A percentile compares a stretch with the other conserved stretches of the same genome.
Evolutionary conservation across 2,329 filamentous ascomycete genomes (phyloP).

Genomic region (Phyllosticta citriasiana): DNA sequence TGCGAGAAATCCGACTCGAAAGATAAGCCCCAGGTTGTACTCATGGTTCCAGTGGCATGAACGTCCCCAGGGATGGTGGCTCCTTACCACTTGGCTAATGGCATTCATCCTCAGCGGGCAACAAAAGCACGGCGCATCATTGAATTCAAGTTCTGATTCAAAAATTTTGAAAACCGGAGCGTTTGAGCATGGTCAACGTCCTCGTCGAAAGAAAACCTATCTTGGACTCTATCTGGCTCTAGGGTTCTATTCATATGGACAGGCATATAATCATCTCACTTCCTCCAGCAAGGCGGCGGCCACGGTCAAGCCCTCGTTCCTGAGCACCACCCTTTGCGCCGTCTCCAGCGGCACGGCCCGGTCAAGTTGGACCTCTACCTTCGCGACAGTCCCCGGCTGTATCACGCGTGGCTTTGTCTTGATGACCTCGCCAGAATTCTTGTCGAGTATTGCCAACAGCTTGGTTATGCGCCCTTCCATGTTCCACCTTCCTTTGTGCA

Average conservation of each 20-base stretch:
- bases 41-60: too few relatives aligned
- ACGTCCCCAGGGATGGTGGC: too few relatives aligned
- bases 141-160: too few relatives aligned
- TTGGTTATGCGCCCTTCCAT: constrained; percentile 63
- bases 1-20: too few relatives aligned
- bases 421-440: constrained; percentile 59
- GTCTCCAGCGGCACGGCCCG: constrained; percentile 68
- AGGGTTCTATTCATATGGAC: not conserved
- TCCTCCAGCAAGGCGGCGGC: constrained; percentile 74
- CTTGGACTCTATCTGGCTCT: not conserved
- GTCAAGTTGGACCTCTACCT: constrained; percentile 65
- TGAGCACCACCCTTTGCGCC: constrained; percentile 69
- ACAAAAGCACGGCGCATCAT: too few relatives aligned
- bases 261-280: not conserved
- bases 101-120: too few relatives aligned
- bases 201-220: not conserved
- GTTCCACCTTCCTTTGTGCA: constrained; percentile 78
- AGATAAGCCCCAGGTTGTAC: too few relatives aligned
- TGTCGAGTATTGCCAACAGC: constrained; percentile 67
- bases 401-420: constrained; percentile 83
- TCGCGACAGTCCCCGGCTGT: constrained; percentile 66
- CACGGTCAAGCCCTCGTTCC: constrained; percentile 72
- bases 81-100: too few relatives aligned
- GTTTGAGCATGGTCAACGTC: not conserved
- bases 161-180: too few relatives aligned